Evolutionary conservation across 179 eudicot species (phyloP).

Genomic region (Corrigiola litoralis): DNA sequence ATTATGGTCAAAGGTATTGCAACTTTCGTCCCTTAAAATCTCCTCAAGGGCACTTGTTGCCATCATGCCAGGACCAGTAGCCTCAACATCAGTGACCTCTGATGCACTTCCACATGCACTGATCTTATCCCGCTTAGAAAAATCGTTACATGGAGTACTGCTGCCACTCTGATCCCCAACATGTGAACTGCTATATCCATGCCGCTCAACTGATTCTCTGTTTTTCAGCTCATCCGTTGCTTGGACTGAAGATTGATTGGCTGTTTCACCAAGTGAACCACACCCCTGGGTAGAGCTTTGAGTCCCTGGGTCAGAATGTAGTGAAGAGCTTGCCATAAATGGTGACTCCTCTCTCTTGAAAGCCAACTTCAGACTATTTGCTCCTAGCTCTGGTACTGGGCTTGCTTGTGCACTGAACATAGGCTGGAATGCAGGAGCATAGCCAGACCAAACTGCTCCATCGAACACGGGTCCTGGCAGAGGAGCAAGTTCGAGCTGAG

Average conservation of each 20-base stretch:
- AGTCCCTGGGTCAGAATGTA: slow-evolving; percentile 32
- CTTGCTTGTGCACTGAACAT: slow-evolving; percentile 12
- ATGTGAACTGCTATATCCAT: slow-evolving; percentile 7
- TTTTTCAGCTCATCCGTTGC: slow-evolving; percentile 16
- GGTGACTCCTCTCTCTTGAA: slow-evolving; percentile 34
- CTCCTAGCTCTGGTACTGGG: background rate
- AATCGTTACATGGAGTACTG: slow-evolving; percentile 21
- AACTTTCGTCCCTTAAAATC: slow-evolving; percentile 20
- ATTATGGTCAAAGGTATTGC: slow-evolving; percentile 19
- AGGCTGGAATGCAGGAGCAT: slow-evolving; percentile 24
- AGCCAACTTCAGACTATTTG: slow-evolving; percentile 17
- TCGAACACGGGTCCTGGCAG: slow-evolving; percentile 16
- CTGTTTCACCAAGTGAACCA: too few relatives aligned
- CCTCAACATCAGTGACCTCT: slow-evolving; percentile 25
- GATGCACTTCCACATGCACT: slow-evolving; percentile 31
- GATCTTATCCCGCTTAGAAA: slow-evolving; percentile 14
- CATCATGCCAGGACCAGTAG: slow-evolving; percentile 21
- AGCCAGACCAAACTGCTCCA: slow-evolving; percentile 17
- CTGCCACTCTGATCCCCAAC: slow-evolving; percentile 25
- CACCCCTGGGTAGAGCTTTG: slow-evolving; percentile 22
- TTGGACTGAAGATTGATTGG: slow-evolving; percentile 9
- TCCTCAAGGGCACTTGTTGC: slow-evolving; percentile 20
- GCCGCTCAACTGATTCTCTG: slow-evolving; percentile 18
- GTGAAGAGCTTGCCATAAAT: slow-evolving; percentile 29
- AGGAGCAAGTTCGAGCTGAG: slow-evolving; percentile 22